phyloP scores from a whole-genome alignment of 2,329 filamentous ascomycete genomes.

The Teratosphaeria nubilosa region DNA sequence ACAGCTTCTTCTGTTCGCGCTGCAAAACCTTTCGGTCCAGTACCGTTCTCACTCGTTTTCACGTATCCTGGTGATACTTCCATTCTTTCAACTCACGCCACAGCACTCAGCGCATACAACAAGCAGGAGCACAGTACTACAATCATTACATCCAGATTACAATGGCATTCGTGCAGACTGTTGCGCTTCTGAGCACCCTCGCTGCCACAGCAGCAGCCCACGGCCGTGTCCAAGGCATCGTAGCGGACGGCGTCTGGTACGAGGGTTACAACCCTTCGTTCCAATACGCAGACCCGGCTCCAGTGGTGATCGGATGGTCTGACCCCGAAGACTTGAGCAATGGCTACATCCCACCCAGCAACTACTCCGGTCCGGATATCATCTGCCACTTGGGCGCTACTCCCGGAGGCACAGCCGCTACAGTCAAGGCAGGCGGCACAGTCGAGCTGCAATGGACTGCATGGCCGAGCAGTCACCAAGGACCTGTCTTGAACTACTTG shows the following conservation, averaged over 20 bases:
- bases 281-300: constrained; percentile 28
- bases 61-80: background rate
- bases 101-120: background rate
- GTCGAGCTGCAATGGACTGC: constrained; percentile 52
- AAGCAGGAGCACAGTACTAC: background rate
- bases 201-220: constrained; percentile 31
- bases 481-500: constrained; percentile 55
- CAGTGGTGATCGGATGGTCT: constrained; percentile 45
- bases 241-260: constrained; percentile 39
- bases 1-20: background rate
- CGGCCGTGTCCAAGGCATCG: constrained; percentile 35
- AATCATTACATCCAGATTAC: background rate
- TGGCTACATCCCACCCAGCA: constrained; percentile 19
- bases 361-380: constrained; percentile 18
- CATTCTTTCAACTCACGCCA: background rate
- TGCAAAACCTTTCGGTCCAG: background rate
- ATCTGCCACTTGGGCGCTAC: constrained; percentile 44
- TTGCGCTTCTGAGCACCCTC: constrained; percentile 20
- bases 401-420: constrained; percentile 41
- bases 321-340: constrained; percentile 38
- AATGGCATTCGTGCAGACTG: constrained; percentile 20
- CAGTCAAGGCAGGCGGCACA: constrained; percentile 50
- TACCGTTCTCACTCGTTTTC: background rate
- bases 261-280: constrained; percentile 33
- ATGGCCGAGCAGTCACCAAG: constrained; percentile 57